phyloP scores from a whole-genome alignment of 2,329 filamentous ascomycete species.

The Sphaerulina musiva region DNA sequence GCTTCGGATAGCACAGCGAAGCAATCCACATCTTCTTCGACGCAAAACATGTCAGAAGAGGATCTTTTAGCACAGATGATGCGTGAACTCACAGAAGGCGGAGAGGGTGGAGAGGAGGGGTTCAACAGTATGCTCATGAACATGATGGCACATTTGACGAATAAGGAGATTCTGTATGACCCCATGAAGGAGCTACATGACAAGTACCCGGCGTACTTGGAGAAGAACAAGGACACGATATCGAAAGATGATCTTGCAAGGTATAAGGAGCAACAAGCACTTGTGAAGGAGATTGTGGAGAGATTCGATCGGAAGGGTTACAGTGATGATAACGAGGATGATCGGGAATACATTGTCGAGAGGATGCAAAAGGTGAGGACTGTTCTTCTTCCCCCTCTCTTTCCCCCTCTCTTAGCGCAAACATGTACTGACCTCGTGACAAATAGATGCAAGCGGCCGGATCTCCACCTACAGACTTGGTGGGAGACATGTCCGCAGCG shows the following conservation, averaged over 20 bases:
- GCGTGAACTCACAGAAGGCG: constrained; percentile 70
- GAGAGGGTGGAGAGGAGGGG: constrained; percentile 65
- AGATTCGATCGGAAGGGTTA: constrained; percentile 82
- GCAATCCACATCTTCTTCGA: constrained; percentile 60
- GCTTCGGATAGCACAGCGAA: constrained; percentile 79
- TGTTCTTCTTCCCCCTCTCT: constrained; percentile 3
- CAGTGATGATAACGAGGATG: constrained; percentile 69
- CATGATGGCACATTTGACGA: constrained; percentile 98
- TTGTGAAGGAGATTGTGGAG: constrained; percentile 79
- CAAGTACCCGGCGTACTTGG: constrained; percentile 87
- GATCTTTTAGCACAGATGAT: constrained; percentile 89
- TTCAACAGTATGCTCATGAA: constrained; percentile 91
- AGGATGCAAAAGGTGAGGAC: constrained; percentile 85
- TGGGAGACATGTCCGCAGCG: constrained; percentile 80
- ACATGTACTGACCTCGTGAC: not conserved
- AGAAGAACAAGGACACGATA: constrained; percentile 64
- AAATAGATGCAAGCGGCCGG: constrained; percentile 94
- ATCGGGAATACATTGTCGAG: constrained; percentile 90
- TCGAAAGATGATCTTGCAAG: constrained; percentile 64
- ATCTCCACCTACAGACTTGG: constrained; percentile 80
- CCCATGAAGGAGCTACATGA: constrained; percentile 95
- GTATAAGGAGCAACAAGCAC: constrained; percentile 70
- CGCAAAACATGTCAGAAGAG: constrained; percentile 50
- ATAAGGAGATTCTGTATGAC: constrained; percentile 96
- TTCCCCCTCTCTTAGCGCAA: not conserved